Evolutionary conservation across 495 filamentous ascomycete species (phyloP), one percentile per base, ranked within the genome.

Genomic region (Daldinia concentrica): DNA sequence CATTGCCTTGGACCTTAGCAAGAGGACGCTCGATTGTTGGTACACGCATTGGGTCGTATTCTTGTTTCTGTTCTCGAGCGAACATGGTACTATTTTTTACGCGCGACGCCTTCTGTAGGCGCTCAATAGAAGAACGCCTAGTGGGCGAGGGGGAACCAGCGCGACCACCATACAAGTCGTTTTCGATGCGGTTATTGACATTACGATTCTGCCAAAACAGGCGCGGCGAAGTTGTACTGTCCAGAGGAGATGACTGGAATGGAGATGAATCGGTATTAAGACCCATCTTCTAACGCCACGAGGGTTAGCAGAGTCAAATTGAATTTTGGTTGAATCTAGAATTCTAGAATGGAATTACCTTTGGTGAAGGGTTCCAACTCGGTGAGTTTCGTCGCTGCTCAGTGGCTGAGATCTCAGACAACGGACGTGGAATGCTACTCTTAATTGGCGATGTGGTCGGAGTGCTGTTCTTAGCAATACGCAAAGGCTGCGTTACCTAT

Each of bases 61-160:
- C 93, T 73, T 95, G 87, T 75, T 93, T 92, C 70, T 92, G 87
- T 78, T 97, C 93, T 30, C 93, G 91, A 24, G 93, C 92, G 73
- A 97, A 92, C 85, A 98, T 97, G 82, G 88, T 94, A 84, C 94
- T 95, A 82, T 97, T 98, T 82, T 95, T 97, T 57, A 99, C 95
- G 43, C 95, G 91, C 41, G 95, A 97, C 4, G 91, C 93, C 71
- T 91, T 90, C 82, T 98, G 96, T 63, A 99, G 81, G 56, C 93
- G 93, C 80, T 99, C 95, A 62, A 98, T 90, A 11, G 95, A 98
- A 5, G 93, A 90, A 69, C 95, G 90, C 74, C 92, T 91, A 0
- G 86, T 84, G 1, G 90, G 89, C 22, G 90, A 89, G 17, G 88
- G 88, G 11, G 91, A 89, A 32, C 75, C 81, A 54, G 82, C 88